phyloP scores from a whole-genome alignment of 768 basidiomycete genomes.

The Mycena maculata region DNA sequence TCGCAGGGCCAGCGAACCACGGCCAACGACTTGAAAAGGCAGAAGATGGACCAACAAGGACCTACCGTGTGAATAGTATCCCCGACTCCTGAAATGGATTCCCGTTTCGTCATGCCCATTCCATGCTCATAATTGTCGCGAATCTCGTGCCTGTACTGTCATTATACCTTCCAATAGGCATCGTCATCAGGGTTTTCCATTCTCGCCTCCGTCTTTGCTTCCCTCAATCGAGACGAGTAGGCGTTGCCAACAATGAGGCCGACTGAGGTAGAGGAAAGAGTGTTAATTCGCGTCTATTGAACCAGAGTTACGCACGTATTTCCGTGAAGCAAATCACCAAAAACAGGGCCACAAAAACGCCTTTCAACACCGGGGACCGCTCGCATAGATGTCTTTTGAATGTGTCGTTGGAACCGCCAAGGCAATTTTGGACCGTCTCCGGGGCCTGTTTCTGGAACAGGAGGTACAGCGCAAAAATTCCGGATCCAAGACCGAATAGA shows the following conservation, averaged over 20 bases:
- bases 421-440: not conserved
- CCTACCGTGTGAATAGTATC: too few relatives aligned
- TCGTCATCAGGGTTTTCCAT: not conserved
- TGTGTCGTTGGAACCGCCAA: not conserved
- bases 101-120: not conserved
- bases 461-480: constrained; percentile 42
- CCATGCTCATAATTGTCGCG: not conserved
- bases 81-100: too few relatives aligned
- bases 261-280: not conserved
- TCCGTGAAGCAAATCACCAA: not conserved
- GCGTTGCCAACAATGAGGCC: not conserved
- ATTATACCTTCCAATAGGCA: not conserved
- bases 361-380: not conserved
- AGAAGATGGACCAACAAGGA: too few relatives aligned
- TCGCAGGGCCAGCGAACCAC: too few relatives aligned
- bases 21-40: too few relatives aligned
- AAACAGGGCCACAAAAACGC: not conserved
- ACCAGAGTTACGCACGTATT: not conserved
- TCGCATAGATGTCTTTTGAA: not conserved
- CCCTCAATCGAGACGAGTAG: not conserved
- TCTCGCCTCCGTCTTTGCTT: not conserved
- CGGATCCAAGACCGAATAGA: constrained; percentile 43
- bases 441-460: constrained; percentile 34
- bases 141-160: not conserved
- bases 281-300: not conserved